Percentiles rank a stretch among this genome's conserved stretches.
These are phyloP conservation scores for Lasiosphaeria ovina DNA, from an alignment of 495 filamentous ascomycete genomes.

Conservation along the genomic window DNA sequence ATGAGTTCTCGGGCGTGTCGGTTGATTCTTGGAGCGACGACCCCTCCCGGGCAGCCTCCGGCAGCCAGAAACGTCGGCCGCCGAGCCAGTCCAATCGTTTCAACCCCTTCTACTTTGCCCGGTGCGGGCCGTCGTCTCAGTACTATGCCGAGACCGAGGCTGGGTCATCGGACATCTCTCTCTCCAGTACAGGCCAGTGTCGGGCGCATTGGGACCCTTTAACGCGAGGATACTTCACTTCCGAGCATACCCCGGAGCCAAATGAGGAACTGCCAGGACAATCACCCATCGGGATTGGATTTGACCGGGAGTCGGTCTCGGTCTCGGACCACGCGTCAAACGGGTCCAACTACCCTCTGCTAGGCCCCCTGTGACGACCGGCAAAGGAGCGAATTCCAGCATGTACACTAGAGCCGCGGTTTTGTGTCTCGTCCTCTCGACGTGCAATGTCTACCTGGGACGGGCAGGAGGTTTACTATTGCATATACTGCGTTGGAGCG, in stretches of 20 bases:
- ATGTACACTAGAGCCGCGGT: no score
- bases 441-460: no score
- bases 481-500: no score
- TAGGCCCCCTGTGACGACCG: conserved; percentile 6
- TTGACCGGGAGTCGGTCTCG: conserved; percentile 4
- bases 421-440: no score
- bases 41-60: conserved; percentile 9
- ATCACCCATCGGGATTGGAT: conserved; percentile 3
- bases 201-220: conserved; percentile 21
- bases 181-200: conserved; percentile 14
- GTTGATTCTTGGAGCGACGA: conserved; percentile 15
- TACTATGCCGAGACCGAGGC: conserved; percentile 11
- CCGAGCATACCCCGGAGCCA: background rate
- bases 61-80: background rate
- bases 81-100: conserved; percentile 13
- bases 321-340: conserved; percentile 3
- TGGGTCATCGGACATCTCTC: conserved; percentile 20
- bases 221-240: conserved; percentile 17
- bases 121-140: conserved; percentile 20
- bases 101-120: conserved; percentile 13
- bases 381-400: no score
- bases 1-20: conserved; percentile 15
- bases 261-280: conserved; percentile 4
- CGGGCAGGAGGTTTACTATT: no score
- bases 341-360: conserved; percentile 16